Conservation (phyloP, 2,329 filamentous ascomycete genomes). For the Fusarium aywerte region DNA sequence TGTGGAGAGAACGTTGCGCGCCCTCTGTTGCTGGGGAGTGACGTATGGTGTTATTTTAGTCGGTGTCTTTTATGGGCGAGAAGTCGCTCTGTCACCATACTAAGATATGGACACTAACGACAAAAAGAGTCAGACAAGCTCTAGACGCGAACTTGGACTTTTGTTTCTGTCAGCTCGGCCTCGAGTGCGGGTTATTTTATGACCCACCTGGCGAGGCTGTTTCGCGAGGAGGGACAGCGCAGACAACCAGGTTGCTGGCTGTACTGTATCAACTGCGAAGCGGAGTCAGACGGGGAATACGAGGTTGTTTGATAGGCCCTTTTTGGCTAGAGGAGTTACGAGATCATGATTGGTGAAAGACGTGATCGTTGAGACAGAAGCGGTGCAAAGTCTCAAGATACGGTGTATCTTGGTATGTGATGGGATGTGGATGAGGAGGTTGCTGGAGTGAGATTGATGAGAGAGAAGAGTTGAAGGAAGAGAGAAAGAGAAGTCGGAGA, state of each 20-base stretch:
- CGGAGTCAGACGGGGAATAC: slow-evolving; percentile 3
- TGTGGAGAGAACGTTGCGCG: slow-evolving; percentile 32
- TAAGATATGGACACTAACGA: neutral
- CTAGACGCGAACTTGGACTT: neutral
- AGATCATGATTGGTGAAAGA: slow-evolving; percentile 32
- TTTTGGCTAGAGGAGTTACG: slow-evolving; percentile 20
- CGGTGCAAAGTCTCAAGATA: slow-evolving; percentile 6
- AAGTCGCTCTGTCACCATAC: neutral
- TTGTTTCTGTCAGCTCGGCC: neutral
- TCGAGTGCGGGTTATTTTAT: neutral
- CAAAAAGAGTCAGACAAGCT: neutral
- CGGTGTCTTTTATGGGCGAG: slow-evolving; percentile 11
- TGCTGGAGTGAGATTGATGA: neutral
- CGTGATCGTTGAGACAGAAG: neutral
- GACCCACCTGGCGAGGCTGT: slow-evolving; percentile 37
- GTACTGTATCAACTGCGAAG: neutral
- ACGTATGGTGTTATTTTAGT: slow-evolving; percentile 43
- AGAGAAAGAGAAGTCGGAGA: slow-evolving; percentile 5
- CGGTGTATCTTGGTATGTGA: slow-evolving; percentile 15
- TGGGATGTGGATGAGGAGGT: neutral
- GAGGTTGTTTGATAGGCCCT: slow-evolving; percentile 8
- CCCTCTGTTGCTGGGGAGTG: slow-evolving; percentile 38
- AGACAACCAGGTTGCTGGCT: neutral
- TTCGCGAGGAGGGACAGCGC: slow-evolving; percentile 34
- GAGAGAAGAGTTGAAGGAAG: neutral